These are phyloP conservation scores for Heimioporus sp. DNA, from an alignment of 768 basidiomycete genomes.

Conservation along the genomic window DNA sequence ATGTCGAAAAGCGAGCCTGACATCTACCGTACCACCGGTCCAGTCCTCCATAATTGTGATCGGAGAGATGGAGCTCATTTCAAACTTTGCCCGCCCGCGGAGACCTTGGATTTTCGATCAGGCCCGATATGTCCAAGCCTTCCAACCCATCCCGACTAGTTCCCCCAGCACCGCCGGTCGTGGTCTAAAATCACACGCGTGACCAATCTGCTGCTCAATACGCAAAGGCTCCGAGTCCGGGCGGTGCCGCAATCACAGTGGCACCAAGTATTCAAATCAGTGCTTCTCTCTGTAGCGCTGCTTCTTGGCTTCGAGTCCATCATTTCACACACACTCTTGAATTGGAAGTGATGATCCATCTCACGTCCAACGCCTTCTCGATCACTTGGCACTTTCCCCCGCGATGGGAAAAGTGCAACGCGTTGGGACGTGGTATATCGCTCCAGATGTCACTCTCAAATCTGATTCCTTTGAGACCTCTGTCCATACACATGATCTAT, in stretches of 20 bases:
- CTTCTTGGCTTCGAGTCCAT: conserved; percentile 7
- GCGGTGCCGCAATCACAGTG: conserved; percentile 13
- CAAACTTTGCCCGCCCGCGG: conserved; percentile 9
- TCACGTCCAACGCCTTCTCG: conserved; percentile 1
- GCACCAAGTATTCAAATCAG: neutral
- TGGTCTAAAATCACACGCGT: neutral
- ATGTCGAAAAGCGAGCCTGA: neutral
- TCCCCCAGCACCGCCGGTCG: neutral
- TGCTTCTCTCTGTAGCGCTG: conserved; percentile 16
- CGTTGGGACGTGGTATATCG: neutral
- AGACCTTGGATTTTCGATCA: conserved; percentile 1
- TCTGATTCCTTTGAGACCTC: conserved; percentile 4
- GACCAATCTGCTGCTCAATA: too few species aligned
- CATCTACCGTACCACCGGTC: conserved; percentile 3
- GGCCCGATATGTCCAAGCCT: too few species aligned
- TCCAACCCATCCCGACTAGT: too few species aligned
- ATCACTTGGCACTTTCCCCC: neutral
- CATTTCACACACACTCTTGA: neutral
- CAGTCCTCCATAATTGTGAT: neutral
- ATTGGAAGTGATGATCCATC: conserved; percentile 1
- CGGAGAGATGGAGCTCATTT: conserved; percentile 3
- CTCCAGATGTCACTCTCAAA: conserved; percentile 1
- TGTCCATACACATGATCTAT: neutral
- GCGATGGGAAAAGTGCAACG: neutral
- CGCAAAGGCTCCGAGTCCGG: neutral